phyloP scores from a whole-genome alignment of 768 basidiomycete genomes.

The Macrolepiota dolichaula region DNA sequence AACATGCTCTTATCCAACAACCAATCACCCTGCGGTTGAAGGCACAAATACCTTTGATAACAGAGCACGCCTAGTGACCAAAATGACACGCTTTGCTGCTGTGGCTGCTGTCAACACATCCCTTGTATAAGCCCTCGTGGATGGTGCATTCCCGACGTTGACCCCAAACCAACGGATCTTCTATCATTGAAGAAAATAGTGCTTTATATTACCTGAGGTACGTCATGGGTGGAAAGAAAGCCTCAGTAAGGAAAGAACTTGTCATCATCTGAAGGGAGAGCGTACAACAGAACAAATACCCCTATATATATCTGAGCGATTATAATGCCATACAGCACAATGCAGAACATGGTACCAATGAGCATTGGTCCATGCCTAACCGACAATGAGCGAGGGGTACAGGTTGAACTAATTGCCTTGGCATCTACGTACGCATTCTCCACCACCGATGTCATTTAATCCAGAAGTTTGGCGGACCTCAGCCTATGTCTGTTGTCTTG shows the following conservation, averaged over 20 bases:
- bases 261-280: neutral
- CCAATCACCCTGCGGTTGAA: too few relatives aligned
- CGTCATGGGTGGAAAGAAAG: too few relatives aligned
- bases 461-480: neutral
- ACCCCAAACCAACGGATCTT: too few relatives aligned
- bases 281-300: slow-evolving; percentile 17
- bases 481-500: neutral
- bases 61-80: too few relatives aligned
- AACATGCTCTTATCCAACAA: too few relatives aligned
- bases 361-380: slow-evolving; percentile 48
- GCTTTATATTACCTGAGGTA: too few relatives aligned
- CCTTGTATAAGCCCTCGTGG: too few relatives aligned
- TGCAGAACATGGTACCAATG: slow-evolving; percentile 43
- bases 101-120: too few relatives aligned
- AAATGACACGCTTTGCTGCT: too few relatives aligned
- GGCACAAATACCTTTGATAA: too few relatives aligned
- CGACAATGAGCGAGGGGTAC: neutral
- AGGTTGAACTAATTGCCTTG: neutral
- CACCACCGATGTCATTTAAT: slow-evolving; percentile 17
- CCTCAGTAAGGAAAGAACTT: slow-evolving; percentile 12
- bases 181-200: too few relatives aligned
- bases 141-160: too few relatives aligned
- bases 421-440: slow-evolving; percentile 27
- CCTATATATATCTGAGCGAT: slow-evolving; percentile 42
- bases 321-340: slow-evolving; percentile 49